A percentile compares a stretch with the other conserved stretches of the same genome.
phyloP scores from a whole-genome alignment of 1,284 basidiomycete genomes.

The Thelephora terrestris region DNA sequence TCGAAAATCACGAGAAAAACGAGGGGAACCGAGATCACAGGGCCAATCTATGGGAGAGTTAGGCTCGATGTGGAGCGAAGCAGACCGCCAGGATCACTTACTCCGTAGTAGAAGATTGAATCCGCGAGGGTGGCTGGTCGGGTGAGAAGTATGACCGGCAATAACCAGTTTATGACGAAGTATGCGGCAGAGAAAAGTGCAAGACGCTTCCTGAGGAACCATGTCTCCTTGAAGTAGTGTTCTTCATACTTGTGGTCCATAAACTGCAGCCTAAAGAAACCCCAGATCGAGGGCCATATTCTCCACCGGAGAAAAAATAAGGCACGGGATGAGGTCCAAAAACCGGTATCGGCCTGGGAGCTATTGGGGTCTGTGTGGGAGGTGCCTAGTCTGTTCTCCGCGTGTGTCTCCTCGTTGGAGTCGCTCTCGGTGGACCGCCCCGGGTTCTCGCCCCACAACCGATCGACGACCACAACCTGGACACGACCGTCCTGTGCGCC shows the following conservation, averaged over 20 bases:
- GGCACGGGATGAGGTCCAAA: conserved; percentile 19
- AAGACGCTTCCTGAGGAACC: conserved; percentile 43
- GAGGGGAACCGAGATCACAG: conserved; percentile 30
- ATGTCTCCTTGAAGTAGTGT: conserved; percentile 44
- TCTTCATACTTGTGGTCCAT: conserved; percentile 47
- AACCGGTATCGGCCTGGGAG: conserved; percentile 19
- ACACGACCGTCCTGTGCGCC: conserved; percentile 27
- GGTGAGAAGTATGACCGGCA: conserved; percentile 43
- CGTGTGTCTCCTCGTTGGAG: conserved; percentile 41
- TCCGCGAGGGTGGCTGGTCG: conserved; percentile 38
- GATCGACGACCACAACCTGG: conserved; percentile 64
- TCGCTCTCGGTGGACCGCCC: conserved; percentile 37
- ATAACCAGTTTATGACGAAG: conserved; percentile 64
- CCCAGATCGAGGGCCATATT: conserved; percentile 27
- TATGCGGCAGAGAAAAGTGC: conserved; percentile 59
- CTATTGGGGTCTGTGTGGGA: conserved; percentile 26
- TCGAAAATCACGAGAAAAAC: conserved; percentile 54
- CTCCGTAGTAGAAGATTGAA: conserved; percentile 54
- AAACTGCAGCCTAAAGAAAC: conserved; percentile 50
- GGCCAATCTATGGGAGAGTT: conserved; percentile 30
- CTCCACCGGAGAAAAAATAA: conserved; percentile 30
- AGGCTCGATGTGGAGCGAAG: background rate
- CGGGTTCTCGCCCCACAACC: conserved; percentile 50
- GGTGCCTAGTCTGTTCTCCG: conserved; percentile 24
- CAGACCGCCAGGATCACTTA: conserved; percentile 22